phyloP scores from a whole-genome alignment of 2,329 filamentous ascomycete species.

The Sclerotinia subarctica region DNA sequence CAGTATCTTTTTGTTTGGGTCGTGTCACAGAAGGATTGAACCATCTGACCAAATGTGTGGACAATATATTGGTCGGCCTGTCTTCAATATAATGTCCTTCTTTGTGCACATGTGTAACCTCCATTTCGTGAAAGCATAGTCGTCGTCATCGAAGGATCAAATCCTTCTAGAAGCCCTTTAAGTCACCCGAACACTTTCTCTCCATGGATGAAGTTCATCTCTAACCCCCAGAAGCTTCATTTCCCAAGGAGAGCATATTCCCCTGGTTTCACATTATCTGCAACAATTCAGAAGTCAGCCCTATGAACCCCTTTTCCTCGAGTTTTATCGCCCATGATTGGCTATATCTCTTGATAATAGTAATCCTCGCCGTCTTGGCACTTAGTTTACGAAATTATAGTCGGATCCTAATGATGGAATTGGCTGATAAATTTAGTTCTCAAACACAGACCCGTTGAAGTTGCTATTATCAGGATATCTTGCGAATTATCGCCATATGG shows the following conservation, averaged over 20 bases:
- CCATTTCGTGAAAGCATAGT: background rate
- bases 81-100: background rate
- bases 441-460: constrained; percentile 9
- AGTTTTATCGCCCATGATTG: background rate
- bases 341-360: background rate
- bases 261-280: constrained; percentile 14
- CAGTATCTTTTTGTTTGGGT: constrained; percentile 5
- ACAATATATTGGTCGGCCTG: background rate
- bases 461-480: constrained; percentile 11
- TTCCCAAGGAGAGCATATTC: background rate
- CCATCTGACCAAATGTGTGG: constrained; percentile 11
- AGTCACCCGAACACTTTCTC: background rate
- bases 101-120: background rate
- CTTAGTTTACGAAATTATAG: background rate
- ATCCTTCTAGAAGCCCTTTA: constrained; percentile 11
- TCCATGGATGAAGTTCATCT: background rate
- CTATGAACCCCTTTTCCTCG: constrained; percentile 16
- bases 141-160: constrained; percentile 1
- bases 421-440: constrained; percentile 13
- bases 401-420: background rate
- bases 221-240: constrained; percentile 2
- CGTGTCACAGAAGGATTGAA: constrained; percentile 19
- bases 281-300: constrained; percentile 20
- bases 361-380: constrained; percentile 15
- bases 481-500: constrained; percentile 4